Evolutionary conservation across 2,329 filamentous ascomycete species (phyloP).

Genomic region (Colletotrichum abscissum): DNA sequence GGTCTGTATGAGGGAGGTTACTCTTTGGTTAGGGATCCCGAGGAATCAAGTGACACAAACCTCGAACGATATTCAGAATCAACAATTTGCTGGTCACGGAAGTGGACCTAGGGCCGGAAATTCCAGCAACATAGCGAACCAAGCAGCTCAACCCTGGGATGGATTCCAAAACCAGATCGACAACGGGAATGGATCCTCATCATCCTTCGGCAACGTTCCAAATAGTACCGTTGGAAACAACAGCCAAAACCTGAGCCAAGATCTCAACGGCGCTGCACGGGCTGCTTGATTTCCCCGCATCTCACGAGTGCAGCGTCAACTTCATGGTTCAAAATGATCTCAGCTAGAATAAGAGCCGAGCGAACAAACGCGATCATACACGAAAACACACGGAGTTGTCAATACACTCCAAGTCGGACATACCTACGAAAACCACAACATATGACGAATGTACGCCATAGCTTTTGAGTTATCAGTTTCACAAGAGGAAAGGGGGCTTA

Average conservation of each 20-base stretch:
- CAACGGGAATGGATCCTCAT: neutral
- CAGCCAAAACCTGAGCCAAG: neutral
- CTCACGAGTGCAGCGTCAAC: too few species aligned
- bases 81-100: neutral
- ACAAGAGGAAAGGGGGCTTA: neutral
- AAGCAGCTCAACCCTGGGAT: neutral
- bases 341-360: too few species aligned
- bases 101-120: neutral
- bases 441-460: neutral
- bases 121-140: too few species aligned
- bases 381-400: neutral
- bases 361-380: neutral
- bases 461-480: neutral
- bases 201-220: too few species aligned
- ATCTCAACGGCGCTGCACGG: neutral
- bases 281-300: neutral
- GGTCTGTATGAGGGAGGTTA: neutral
- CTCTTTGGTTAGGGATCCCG: neutral
- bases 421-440: neutral
- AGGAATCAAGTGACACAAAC: neutral
- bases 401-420: neutral
- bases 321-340: neutral
- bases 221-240: neutral
- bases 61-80: neutral
- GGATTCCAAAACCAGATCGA: neutral